Evolutionary conservation across 306 rosid species (phyloP), one percentile per base, ranked within the genome.

Genomic region (Astragalus membranaceus): DNA sequence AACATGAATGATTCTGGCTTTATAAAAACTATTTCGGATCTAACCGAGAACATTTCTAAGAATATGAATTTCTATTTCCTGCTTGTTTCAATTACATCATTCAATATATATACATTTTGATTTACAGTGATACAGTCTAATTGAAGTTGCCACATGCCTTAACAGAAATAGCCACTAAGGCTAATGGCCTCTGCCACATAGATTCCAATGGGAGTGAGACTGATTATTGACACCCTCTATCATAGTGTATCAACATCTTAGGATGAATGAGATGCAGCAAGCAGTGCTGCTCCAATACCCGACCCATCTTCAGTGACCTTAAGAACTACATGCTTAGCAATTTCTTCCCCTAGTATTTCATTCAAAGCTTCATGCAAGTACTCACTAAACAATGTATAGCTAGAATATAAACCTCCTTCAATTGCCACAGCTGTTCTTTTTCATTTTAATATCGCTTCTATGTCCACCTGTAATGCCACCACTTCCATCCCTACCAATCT

Each of bases 401-500:
- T 69, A 66, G 90, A 73, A 70, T 88, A 91, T 48, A 88, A 82
- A 69, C 82, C 80, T 68, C 96, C 93, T 75, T 85, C 97, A 10
- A 87, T 75, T 6, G 97, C 89, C 32, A 88, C 88, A 16, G 85
- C 92, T 23, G 89, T 83, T 85, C 96, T 87, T 64, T n/a, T 68
- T 85, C 80, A 80, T 81, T 77, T 78, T 81, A 41, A 48, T 16
- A 61, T 88, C 88, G 7, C 79, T 79, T 81, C 84, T 81, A 78
- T 87, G 82, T 37, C 88, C 88, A 29, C 90, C 87, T 0, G 89
- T 70, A 44, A 86, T 80, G 62, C 95, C 96, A 4, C 92, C 86
- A 37, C 90, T 86, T 10, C 96, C 96, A 35, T 88, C 97, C 65
- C 91, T 80, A 35, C 96, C 96, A 0, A 88, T 88, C 91, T 91